Conservation (phyloP, 2,329 filamentous ascomycete species). For the Sclerotinia spermophila region DNA sequence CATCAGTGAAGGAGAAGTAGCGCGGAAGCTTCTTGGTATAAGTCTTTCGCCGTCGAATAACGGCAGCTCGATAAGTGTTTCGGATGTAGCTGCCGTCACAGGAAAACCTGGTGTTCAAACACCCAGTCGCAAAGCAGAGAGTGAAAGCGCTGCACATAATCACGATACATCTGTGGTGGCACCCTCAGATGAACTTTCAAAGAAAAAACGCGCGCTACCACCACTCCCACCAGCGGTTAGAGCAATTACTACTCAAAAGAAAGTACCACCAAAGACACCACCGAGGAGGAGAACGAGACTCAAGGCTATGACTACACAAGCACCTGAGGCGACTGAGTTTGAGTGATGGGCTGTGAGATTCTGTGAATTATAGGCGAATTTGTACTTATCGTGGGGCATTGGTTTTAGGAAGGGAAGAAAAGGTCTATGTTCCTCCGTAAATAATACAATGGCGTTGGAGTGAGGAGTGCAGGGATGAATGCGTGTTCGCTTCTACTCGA, state of each 20-base stretch:
- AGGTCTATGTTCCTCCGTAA: background rate
- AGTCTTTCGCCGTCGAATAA: conserved; percentile 61
- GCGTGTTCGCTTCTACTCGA: background rate
- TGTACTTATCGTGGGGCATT: conserved; percentile 7
- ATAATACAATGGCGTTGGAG: conserved; percentile 12
- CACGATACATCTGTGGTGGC: conserved; percentile 25
- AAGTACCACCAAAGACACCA: conserved; percentile 36
- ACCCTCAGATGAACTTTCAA: conserved; percentile 21
- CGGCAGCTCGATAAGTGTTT: conserved; percentile 71
- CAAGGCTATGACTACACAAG: conserved; percentile 24
- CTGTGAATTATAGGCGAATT: background rate
- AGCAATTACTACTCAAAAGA: conserved; percentile 31
- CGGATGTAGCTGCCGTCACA: conserved; percentile 73
- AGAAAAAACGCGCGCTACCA: conserved; percentile 29
- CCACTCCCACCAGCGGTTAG: conserved; percentile 29
- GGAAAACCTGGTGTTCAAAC: conserved; percentile 82
- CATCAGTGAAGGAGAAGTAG: conserved; percentile 46
- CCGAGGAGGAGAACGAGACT: conserved; percentile 36
- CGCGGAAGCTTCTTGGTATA: conserved; percentile 64
- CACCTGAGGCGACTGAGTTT: conserved; percentile 15
- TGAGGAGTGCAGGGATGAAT: background rate
- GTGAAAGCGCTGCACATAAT: conserved; percentile 31
- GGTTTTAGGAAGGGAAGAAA: background rate
- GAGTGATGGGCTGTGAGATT: background rate
- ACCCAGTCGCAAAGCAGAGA: conserved; percentile 57